Evolutionary conservation across 2,329 filamentous ascomycete species (phyloP).

Genomic region (Xylaria sp.): DNA sequence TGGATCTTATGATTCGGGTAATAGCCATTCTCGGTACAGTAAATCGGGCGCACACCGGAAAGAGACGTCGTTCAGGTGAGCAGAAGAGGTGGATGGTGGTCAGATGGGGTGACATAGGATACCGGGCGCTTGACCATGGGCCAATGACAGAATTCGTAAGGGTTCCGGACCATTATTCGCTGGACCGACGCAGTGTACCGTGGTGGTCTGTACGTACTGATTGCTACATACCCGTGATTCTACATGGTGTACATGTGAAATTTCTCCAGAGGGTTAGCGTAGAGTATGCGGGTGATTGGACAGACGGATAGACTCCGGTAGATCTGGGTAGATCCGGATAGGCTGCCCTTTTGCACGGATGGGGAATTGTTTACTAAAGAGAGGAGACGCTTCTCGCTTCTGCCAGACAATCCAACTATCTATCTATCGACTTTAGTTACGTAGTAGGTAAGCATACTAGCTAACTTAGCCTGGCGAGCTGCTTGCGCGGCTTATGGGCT

Average conservation of each 20-base stretch:
- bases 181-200: neutral
- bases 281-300: conserved; percentile 40
- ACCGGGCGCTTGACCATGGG: conserved; percentile 34
- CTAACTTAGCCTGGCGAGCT: conserved; percentile 13
- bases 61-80: conserved; percentile 33
- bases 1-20: conserved; percentile 33
- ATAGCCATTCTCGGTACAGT: conserved; percentile 11
- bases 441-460: too few species aligned
- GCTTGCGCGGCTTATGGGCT: conserved; percentile 25
- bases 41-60: conserved; percentile 20
- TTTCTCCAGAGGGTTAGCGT: conserved; percentile 28
- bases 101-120: conserved; percentile 35
- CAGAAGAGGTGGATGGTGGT: conserved; percentile 34
- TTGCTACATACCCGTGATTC: too few species aligned
- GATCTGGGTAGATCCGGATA: conserved; percentile 40
- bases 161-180: conserved; percentile 24
- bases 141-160: conserved; percentile 31
- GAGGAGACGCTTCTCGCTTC: conserved; percentile 5
- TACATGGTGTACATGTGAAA: neutral
- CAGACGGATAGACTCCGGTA: conserved; percentile 38
- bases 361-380: conserved; percentile 12
- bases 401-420: too few species aligned
- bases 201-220: conserved; percentile 10
- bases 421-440: too few species aligned
- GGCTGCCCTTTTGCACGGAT: conserved; percentile 3